phyloP scores from a whole-genome alignment of 345 rosid species.

The Toxicodendron radicans region DNA sequence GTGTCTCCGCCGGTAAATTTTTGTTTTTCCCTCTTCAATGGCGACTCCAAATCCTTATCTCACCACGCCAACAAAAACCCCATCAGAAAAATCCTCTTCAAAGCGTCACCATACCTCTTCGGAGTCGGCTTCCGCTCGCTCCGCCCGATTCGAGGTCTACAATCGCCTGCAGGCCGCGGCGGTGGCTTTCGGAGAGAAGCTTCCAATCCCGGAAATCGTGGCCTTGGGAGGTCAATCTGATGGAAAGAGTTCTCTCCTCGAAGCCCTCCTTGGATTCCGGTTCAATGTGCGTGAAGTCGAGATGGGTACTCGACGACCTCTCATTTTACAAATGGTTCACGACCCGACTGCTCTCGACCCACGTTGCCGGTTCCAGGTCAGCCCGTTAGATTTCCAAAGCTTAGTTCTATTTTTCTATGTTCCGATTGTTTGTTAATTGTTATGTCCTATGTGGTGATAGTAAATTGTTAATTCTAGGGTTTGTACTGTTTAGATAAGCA shows the following conservation, averaged over 20 bases:
- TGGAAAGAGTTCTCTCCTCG: slow-evolving; percentile 93
- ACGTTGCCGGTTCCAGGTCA: slow-evolving; percentile 87
- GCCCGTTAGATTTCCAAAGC: not conserved
- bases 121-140: slow-evolving; percentile 29
- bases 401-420: not conserved
- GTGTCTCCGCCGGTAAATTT: not conserved
- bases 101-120: slow-evolving; percentile 31
- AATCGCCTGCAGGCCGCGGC: slow-evolving; percentile 92
- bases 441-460: not conserved
- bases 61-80: slow-evolving; percentile 63
- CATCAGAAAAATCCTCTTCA: slow-evolving; percentile 36
- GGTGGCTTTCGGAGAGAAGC: slow-evolving; percentile 95
- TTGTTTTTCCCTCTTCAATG: slow-evolving; percentile 40
- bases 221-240: slow-evolving; percentile 97
- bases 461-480: too few relatives aligned
- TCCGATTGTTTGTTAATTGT: not conserved
- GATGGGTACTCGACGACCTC: slow-evolving; percentile 96
- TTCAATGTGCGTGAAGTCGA: slow-evolving; percentile 97
- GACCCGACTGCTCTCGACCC: slow-evolving; percentile 85
- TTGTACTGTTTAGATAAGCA: not conserved
- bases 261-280: slow-evolving; percentile 89
- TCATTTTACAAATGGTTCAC: slow-evolving; percentile 94
- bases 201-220: slow-evolving; percentile 94
- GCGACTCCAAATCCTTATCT: slow-evolving; percentile 47
- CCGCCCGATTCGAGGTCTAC: slow-evolving; percentile 91